These are phyloP conservation scores for Staphylotrichum longicolle DNA, from an alignment of 495 filamentous ascomycete genomes.

Conservation along the genomic window DNA sequence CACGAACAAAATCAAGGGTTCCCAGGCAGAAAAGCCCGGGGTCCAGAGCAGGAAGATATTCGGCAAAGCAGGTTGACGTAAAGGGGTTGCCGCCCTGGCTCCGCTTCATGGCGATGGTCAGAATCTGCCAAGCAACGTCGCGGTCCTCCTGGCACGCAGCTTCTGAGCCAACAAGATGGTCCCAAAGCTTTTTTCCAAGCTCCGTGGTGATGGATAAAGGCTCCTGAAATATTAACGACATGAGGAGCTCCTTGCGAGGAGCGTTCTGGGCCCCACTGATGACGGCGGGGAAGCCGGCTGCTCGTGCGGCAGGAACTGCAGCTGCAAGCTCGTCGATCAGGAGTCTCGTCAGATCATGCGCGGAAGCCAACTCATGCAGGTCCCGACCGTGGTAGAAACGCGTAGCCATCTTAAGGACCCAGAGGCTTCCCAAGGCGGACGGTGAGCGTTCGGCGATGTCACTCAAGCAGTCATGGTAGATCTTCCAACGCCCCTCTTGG, in stretches of 20 bases:
- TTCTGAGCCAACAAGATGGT: conserved; percentile 60
- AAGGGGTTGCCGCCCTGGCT: conserved; percentile 57
- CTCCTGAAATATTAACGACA: conserved; percentile 54
- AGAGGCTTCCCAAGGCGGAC: conserved; percentile 63
- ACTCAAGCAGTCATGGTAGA: conserved; percentile 45
- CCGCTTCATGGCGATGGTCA: conserved; percentile 52
- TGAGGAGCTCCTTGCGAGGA: conserved; percentile 61
- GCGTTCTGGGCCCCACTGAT: conserved; percentile 38
- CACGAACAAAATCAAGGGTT: conserved; percentile 63
- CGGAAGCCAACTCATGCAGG: conserved; percentile 39
- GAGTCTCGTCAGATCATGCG: conserved; percentile 47
- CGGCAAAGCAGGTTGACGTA: conserved; percentile 60
- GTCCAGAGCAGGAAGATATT: conserved; percentile 62
- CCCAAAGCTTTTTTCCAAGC: conserved; percentile 64
- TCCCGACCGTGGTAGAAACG: conserved; percentile 36
- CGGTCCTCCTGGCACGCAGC: conserved; percentile 56
- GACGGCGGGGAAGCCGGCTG: conserved; percentile 39
- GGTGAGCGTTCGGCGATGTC: conserved; percentile 47
- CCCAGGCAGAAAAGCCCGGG: conserved; percentile 65
- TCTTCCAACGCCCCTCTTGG: conserved; percentile 37
- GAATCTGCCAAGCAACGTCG: conserved; percentile 62
- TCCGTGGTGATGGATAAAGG: conserved; percentile 60
- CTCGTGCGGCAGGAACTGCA: conserved; percentile 35
- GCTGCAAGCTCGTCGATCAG: conserved; percentile 51
- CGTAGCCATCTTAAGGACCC: conserved; percentile 61